Conservation (phyloP, 1,284 basidiomycete species). For the Ganoderma lucidum region DNA sequence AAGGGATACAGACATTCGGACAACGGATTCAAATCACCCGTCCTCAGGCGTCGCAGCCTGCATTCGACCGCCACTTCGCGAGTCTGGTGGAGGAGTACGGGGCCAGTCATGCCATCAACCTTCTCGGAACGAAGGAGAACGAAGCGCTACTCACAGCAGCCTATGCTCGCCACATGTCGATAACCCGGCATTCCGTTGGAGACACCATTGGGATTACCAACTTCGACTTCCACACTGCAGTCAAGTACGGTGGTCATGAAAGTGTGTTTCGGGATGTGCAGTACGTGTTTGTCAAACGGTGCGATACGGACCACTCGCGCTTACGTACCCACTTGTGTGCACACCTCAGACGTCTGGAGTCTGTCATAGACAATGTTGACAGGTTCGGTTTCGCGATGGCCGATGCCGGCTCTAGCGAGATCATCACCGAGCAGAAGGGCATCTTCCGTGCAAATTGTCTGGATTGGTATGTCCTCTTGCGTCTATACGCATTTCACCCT, state of each 20-base stretch:
- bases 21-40: slow-evolving; percentile 93
- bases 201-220: slow-evolving; percentile 80
- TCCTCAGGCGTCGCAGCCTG: slow-evolving; percentile 95
- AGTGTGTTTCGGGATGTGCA: slow-evolving; percentile 81
- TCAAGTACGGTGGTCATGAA: slow-evolving; percentile 89
- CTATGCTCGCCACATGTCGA: slow-evolving; percentile 81
- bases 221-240: slow-evolving; percentile 94
- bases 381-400: slow-evolving; percentile 88
- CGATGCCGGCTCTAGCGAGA: slow-evolving; percentile 68
- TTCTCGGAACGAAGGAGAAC: slow-evolving; percentile 91
- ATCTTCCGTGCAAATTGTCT: slow-evolving; percentile 96
- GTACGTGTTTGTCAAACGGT: slow-evolving; percentile 44
- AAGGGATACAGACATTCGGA: slow-evolving; percentile 89
- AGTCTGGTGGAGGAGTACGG: slow-evolving; percentile 88
- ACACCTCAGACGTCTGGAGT: slow-evolving; percentile 59
- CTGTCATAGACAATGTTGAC: slow-evolving; percentile 74
- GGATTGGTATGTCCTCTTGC: slow-evolving; percentile 76
- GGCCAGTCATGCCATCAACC: slow-evolving; percentile 84
- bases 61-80: slow-evolving; percentile 93
- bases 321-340: background rate
- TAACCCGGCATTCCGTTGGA: slow-evolving; percentile 63
- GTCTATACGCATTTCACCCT: background rate
- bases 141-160: slow-evolving; percentile 86
- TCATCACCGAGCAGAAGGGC: slow-evolving; percentile 87
- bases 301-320: slow-evolving; percentile 6